Percentiles rank a stretch among this genome's conserved stretches.
These are phyloP conservation scores for Podosphaera xanthii DNA, from an alignment of 2,329 filamentous ascomycete species.

Conservation along the genomic window DNA sequence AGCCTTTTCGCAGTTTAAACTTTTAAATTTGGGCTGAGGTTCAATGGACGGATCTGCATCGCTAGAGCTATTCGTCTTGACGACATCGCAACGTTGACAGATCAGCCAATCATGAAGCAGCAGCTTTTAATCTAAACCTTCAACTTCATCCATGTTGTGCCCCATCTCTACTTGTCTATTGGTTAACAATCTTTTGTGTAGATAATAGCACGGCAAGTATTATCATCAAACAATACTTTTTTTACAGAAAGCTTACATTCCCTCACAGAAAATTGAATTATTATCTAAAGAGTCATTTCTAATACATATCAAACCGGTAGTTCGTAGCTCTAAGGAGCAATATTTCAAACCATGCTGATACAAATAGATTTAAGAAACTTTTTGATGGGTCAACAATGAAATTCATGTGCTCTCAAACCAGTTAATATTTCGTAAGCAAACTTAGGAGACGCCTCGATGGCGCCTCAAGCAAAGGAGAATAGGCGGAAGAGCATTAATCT, in stretches of 20 bases:
- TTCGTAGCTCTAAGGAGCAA: too few species aligned
- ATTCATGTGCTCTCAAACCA: too few species aligned
- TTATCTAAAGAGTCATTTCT: too few species aligned
- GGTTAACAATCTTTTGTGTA: neutral
- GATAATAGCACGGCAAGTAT: too few species aligned
- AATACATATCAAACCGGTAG: too few species aligned
- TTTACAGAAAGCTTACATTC: too few species aligned
- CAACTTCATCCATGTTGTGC: neutral
- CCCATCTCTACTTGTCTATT: neutral
- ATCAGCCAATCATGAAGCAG: slow-evolving; percentile 4
- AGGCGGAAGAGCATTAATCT: slow-evolving; percentile 15
- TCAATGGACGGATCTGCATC: neutral
- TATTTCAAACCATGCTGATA: too few species aligned
- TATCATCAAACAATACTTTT: too few species aligned
- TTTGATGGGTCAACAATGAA: too few species aligned
- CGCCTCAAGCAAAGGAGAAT: slow-evolving; percentile 8
- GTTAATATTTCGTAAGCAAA: too few species aligned
- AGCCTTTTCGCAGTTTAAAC: neutral
- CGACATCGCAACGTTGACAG: slow-evolving; percentile 3
- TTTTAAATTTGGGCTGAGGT: neutral
- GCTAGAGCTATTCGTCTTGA: slow-evolving; percentile 1
- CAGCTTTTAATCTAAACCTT: neutral
- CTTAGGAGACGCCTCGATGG: slow-evolving; percentile 7
- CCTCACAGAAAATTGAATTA: too few species aligned
- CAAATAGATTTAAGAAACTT: too few species aligned